Evolutionary conservation across 331 rosid species (phyloP).

Genomic region (Rosa hybrid): DNA sequence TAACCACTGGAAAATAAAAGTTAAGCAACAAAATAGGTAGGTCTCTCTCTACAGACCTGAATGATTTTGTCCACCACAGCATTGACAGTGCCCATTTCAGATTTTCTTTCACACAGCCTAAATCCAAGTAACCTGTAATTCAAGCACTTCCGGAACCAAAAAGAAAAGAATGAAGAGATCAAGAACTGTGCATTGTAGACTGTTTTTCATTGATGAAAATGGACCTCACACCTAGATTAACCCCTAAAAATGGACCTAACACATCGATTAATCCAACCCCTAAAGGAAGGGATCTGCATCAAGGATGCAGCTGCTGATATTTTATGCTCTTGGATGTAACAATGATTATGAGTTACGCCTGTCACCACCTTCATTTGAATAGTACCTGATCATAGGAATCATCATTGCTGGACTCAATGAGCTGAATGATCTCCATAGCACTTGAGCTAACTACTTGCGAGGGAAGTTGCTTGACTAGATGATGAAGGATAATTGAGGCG

Average conservation of each 20-base stretch:
- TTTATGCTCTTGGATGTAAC: neutral
- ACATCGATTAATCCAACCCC: neutral
- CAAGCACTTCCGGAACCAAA: slow-evolving; percentile 58
- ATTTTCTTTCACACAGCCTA: slow-evolving; percentile 70
- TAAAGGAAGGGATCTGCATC: neutral
- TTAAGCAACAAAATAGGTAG: slow-evolving; percentile 22
- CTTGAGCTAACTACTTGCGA: slow-evolving; percentile 56
- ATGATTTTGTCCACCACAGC: slow-evolving; percentile 61
- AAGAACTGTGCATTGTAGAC: slow-evolving; percentile 18
- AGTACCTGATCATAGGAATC: slow-evolving; percentile 75
- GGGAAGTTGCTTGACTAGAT: slow-evolving; percentile 87
- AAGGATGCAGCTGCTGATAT: slow-evolving; percentile 11
- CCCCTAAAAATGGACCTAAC: neutral
- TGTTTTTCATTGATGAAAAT: neutral
- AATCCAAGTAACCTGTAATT: slow-evolving; percentile 93
- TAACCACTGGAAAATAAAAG: slow-evolving; percentile 9
- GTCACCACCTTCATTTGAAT: slow-evolving; percentile 11
- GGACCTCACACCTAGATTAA: too few species aligned
- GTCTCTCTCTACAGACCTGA: slow-evolving; percentile 49
- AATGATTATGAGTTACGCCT: neutral
- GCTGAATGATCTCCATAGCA: slow-evolving; percentile 62
- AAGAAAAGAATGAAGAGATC: slow-evolving; percentile 17
- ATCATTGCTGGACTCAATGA: slow-evolving; percentile 73
- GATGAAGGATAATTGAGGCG: slow-evolving; percentile 76
- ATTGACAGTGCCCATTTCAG: slow-evolving; percentile 40